Base-by-base conservation (phyloP, 331 rosid species). In the Rhamnella rubrinervis region DNA sequence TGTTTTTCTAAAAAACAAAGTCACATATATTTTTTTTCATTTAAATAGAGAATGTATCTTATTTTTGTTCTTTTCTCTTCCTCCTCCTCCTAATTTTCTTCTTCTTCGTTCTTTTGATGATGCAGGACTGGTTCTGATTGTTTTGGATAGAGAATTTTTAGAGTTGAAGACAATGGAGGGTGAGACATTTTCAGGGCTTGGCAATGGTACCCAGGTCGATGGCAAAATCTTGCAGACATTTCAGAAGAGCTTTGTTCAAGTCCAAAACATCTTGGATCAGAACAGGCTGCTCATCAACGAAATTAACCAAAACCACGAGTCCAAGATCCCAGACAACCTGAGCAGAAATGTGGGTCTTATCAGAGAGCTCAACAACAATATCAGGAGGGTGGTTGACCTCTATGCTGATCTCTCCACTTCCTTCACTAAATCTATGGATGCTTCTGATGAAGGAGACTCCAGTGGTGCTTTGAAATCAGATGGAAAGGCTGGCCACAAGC, bases 301-400 rank as follows among this genome's bases (percentile, higher is more conserved):
- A 88, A 95, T 95, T 81, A 95, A 95, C 85, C 97, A 95, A 78
- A 95, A 95, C 71, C 98, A 95, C 6, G 97, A 89, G 69, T 91
- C 98, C 41, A 95, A 88, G 75, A 78, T 86, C 66, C 98, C 98
- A 10, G 93, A 91, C 84, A 91, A 95, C 60, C 85, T 95, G 23
- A 95, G 83, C 84, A 80, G 96, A 71, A 95, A 95, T 72, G 96
- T 91, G 80, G 96, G 93, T 38, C 84, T 95, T 65, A 95, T 95
- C 59, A 78, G 85, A 73, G 98, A 95, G 83, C 89, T 95, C 69
- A 95, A 95, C 89, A 89, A 87, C 89, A 95, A 95, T 64, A 91
- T 95, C 65, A 85, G 93, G 79, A 89, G 95, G 81, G 98, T 95
- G 69, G 96, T 89, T 78, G 97, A 95, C 64, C 93, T 95, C 46